These are phyloP conservation scores for Myochromella boudieri DNA, from an alignment of 768 basidiomycete species.

Conservation along the genomic window DNA sequence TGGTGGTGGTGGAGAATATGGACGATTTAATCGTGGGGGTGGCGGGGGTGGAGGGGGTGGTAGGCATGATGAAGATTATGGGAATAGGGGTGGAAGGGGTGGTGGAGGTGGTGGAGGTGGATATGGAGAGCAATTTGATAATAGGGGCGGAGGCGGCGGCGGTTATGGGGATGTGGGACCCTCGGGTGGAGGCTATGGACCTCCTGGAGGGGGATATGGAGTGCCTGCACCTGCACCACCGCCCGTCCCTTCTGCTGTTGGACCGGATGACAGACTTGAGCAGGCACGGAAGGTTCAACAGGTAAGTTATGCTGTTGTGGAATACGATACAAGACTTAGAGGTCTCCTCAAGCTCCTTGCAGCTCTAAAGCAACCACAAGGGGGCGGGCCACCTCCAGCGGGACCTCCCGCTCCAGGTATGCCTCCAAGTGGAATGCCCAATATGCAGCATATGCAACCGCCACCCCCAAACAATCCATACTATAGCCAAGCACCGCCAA, in stretches of 20 bases:
- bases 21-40: conserved; percentile 47
- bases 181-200: conserved; percentile 27
- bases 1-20: conserved; percentile 42
- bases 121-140: conserved; percentile 27
- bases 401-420: conserved; percentile 34
- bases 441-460: conserved; percentile 37
- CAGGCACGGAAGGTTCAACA: conserved; percentile 88
- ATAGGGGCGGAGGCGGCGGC: conserved; percentile 33
- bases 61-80: conserved; percentile 44
- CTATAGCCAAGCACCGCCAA: conserved; percentile 38
- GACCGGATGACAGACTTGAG: conserved; percentile 76
- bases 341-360: conserved; percentile 53
- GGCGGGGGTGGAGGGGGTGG: conserved; percentile 34
- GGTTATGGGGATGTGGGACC: conserved; percentile 18
- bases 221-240: conserved; percentile 31
- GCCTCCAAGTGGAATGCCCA: conserved; percentile 27
- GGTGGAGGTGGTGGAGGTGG: conserved; percentile 39
- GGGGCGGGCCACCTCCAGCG: conserved; percentile 28
- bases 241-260: conserved; percentile 12
- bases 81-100: conserved; percentile 29
- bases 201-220: conserved; percentile 23
- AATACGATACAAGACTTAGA: not conserved
- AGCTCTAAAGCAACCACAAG: conserved; percentile 72
- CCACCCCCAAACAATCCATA: conserved; percentile 38
- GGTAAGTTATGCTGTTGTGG: conserved; percentile 27